Base-by-base conservation (phyloP, 2,329 filamentous ascomycete species). In the Camillea tinctor region DNA sequence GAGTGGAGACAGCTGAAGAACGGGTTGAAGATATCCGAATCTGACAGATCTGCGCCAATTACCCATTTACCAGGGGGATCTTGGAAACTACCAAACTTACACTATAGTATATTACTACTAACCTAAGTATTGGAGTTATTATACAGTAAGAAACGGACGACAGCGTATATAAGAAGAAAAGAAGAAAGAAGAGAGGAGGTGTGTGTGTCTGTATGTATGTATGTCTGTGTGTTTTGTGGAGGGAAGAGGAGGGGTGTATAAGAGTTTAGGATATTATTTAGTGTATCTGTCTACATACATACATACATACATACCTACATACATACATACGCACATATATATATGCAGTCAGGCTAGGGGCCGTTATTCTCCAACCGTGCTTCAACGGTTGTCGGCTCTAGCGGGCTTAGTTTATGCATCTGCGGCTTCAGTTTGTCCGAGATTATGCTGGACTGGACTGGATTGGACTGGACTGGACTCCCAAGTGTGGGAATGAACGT, bases 351-450 rank as follows among this genome's bases (percentile, higher is more conserved):
- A 19, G 17, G 22, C 17, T 26, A 11, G 22, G 51, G 8, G 51
- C 51, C 51, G 51, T 52, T 52, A 52, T 52, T 52, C 51, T 52
- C 51, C 51, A 52, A 52, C 51, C 51, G 51, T 52, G 51, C 51
- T 30, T 52, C 51, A 23, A 52, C 22, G 22, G 51, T 52, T 26
- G 22, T 52, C 26, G 22, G 22, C 51, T 52, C 36, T 44, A 44
- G 36, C 36, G 36, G n/a, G 36, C 36, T 44, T 44, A 44, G 36
- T 15, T 44, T n/a, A 44, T 44, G 36, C 36, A 44, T 44, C 36
- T 44, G 17, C 36, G 36, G 36, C 36, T 11, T 44, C 2, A n/a
- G 36, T 44, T 44, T 44, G 36, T n/a, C 36, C 36, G 36, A 44
- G 36, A 44, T 44, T 30, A n/a, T n/a, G 36, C 36, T 44, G 36